Percentiles rank a stretch among this genome's conserved stretches.
These are phyloP conservation scores for Gyrodon lividus DNA, from an alignment of 768 basidiomycete genomes.

Conservation along the genomic window DNA sequence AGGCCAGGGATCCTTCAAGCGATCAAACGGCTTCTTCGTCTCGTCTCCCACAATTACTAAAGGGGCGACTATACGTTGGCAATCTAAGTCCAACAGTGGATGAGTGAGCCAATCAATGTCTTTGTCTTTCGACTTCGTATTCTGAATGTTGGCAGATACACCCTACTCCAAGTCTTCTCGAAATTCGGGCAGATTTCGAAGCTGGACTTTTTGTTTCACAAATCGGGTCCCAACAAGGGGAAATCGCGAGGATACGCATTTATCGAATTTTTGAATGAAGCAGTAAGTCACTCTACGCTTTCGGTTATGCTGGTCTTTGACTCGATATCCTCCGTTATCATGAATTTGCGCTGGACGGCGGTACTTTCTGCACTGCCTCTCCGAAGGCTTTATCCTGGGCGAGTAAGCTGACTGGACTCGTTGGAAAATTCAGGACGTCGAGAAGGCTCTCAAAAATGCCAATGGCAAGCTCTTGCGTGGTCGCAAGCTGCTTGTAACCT, in stretches of 20 bases:
- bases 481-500: conserved; percentile 86
- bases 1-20: conserved; percentile 14
- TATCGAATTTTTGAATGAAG: conserved; percentile 75
- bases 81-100: conserved; percentile 86
- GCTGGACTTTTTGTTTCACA: conserved; percentile 95
- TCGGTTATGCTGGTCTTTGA: conserved; percentile 28
- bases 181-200: conserved; percentile 92
- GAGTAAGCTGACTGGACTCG: conserved; percentile 19
- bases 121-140: neutral
- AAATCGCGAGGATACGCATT: conserved; percentile 97
- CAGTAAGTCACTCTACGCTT: conserved; percentile 55
- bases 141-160: conserved; percentile 54
- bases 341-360: conserved; percentile 19
- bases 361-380: conserved; percentile 15
- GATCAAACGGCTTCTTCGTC: conserved; percentile 25
- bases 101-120: conserved; percentile 54
- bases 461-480: conserved; percentile 85
- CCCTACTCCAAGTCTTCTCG: conserved; percentile 85
- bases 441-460: conserved; percentile 67
- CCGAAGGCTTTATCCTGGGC: conserved; percentile 18
- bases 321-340: conserved; percentile 22
- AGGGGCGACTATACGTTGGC: conserved; percentile 85
- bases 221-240: conserved; percentile 82
- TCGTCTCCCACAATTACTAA: conserved; percentile 37
- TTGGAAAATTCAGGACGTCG: conserved; percentile 67